phyloP scores from a whole-genome alignment of 768 basidiomycete species.

The Naematelia encephala region DNA sequence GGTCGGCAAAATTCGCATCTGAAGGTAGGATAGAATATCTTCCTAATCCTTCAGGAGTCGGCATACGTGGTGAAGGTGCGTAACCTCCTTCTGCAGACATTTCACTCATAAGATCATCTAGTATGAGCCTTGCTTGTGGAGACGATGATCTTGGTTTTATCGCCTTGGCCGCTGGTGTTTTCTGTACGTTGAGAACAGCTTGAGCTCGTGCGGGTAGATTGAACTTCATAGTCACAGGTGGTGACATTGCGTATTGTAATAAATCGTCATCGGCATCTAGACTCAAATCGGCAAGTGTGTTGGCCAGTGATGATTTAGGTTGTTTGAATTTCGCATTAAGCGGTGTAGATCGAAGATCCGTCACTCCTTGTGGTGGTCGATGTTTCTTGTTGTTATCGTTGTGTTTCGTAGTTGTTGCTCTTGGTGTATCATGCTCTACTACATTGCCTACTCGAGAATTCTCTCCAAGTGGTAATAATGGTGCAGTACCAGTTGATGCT shows the following conservation, averaged over 20 bases:
- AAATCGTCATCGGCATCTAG: slow-evolving; percentile 46
- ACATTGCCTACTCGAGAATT: not conserved
- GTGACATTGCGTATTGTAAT: slow-evolving; percentile 54
- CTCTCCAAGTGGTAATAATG: not conserved
- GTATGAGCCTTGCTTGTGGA: slow-evolving; percentile 55
- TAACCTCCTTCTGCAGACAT: slow-evolving; percentile 23
- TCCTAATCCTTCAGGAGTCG: slow-evolving; percentile 40
- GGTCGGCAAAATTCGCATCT: slow-evolving; percentile 6
- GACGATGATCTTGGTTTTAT: not conserved
- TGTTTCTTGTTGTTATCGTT: not conserved
- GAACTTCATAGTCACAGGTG: slow-evolving; percentile 60
- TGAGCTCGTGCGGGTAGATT: slow-evolving; percentile 51
- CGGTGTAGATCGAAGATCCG: slow-evolving; percentile 60
- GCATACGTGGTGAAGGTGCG: slow-evolving; percentile 32
- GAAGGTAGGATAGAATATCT: slow-evolving; percentile 34
- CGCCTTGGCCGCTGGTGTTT: not conserved
- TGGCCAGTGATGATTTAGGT: slow-evolving; percentile 14
- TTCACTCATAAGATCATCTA: slow-evolving; percentile 60
- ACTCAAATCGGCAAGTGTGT: slow-evolving; percentile 14
- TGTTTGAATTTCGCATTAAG: slow-evolving; percentile 45
- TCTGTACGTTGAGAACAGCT: slow-evolving; percentile 20
- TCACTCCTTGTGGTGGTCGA: slow-evolving; percentile 63
- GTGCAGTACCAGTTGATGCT: slow-evolving; percentile 25
- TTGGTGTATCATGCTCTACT: slow-evolving; percentile 7
- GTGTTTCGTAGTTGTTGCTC: too few species aligned